phyloP scores from a whole-genome alignment of 805 yeast genomes.

The Yarrowia porcina region DNA sequence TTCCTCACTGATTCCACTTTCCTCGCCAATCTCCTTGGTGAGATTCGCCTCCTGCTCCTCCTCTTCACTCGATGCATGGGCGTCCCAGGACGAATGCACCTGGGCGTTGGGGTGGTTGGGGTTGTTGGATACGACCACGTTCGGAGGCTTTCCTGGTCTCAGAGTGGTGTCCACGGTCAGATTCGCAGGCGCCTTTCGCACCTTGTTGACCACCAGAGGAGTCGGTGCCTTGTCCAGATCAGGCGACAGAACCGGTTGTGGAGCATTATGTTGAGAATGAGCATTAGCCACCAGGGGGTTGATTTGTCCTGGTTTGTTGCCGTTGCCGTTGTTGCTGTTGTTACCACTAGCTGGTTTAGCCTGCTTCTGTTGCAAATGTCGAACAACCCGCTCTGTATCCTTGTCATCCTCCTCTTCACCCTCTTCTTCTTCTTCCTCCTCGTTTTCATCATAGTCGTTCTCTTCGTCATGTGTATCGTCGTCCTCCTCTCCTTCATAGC shows the following conservation, averaged over 20 bases:
- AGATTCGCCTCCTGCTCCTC: background rate
- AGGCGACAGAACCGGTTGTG: constrained; percentile 19
- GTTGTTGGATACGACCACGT: constrained; percentile 1
- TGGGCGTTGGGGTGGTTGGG: constrained; percentile 25
- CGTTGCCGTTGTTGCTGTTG: too few relatives aligned
- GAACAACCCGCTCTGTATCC: background rate
- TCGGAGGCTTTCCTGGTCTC: background rate
- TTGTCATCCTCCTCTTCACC: constrained; percentile 9
- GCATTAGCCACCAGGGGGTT: background rate
- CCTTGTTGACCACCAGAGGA: constrained; percentile 20
- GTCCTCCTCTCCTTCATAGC: constrained; percentile 31
- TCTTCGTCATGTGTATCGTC: constrained; percentile 27
- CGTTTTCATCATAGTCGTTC: constrained; percentile 24
- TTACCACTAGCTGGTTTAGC: too few relatives aligned
- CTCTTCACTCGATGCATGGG: constrained; percentile 14
- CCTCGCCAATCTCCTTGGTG: background rate
- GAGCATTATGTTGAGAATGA: background rate
- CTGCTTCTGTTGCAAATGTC: constrained; percentile 10
- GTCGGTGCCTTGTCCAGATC: constrained; percentile 20
- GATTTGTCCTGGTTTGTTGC: background rate
- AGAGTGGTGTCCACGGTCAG: constrained; percentile 16
- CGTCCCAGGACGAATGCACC: constrained; percentile 20
- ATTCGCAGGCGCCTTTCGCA: constrained; percentile 10
- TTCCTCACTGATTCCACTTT: background rate
- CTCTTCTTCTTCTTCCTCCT: constrained; percentile 22